Evolutionary conservation across 768 basidiomycete species (phyloP), one percentile per base, ranked within the genome.

Genomic region (Pluteus cervinus): DNA sequence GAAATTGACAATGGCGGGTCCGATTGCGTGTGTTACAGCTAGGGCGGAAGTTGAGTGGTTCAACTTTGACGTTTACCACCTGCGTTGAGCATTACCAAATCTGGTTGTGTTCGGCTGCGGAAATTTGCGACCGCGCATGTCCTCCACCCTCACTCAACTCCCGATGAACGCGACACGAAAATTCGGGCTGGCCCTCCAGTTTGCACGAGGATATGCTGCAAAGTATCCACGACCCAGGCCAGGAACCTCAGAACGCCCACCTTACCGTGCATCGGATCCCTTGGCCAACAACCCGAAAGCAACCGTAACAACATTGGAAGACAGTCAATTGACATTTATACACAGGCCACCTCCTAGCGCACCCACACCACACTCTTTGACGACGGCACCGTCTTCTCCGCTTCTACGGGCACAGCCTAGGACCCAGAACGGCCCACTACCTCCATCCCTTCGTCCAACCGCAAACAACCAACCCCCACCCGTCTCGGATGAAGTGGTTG

Each of bases 301-400:
- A 24, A 58, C 58, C 33, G 73, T 78, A 34, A 74, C 68, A 7
- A 40, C 60, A 7, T 57, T 82, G 15, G 57, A 63, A 5, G 74
- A 73, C 44, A 71, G 73, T 40, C 64, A 71, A 42, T 57, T 88
- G 39, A 85, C 85, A 0, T 90, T 90, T 55, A 79, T 90, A 41
- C 85, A 86, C 55, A 79, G 88, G 29, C 84, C 84, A n/a, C 88
- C 87, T 0, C 84, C 87, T 1, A 76, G 81, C 7, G 73, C 79
- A 7, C 81, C 83, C 7, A 69, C 86, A 12, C 86, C 86, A 3
- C 64, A 68, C 42, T 91, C 87, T 14, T 73, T 79, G 40, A 80
- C 76, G 4, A 76, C 76, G 4, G 65, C 71, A 7, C 87, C 87
- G 7, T 59, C 73, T 5, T 91, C 87, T 0, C 84, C 88, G 0